Base-by-base conservation (phyloP, 192 early-diverging fungal genomes). In the Geranomyces michiganensis region DNA sequence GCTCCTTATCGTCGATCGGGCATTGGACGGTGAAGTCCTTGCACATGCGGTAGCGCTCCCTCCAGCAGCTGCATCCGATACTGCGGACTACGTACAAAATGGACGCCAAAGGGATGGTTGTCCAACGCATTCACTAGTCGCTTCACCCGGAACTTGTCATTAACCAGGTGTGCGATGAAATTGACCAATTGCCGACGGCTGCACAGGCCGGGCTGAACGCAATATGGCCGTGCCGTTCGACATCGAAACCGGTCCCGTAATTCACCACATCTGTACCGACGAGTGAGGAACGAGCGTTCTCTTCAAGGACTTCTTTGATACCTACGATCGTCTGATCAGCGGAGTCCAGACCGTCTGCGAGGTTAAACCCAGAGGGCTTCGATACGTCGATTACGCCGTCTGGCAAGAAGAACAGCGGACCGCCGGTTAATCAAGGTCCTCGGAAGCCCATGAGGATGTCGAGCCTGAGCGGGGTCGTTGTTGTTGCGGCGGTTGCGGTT, bases 341-440 rank as follows among this genome's bases (percentile, higher is more conserved):
- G 51, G 51, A 55, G 51, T 9, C 26, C 21, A 55, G 6, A 55
- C 51, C 26, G 51, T 55, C 15, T 15, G 51, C 51, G 51, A 27
- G 4, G 26, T 55, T 14, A n/a, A 55, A 14, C 51, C 51, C 26
- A 41, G 36, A 41, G 51, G 26, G 27, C 47, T 67, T 21, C n/a
- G 22, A 22, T 67, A 67, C 66, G 66, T 67, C 47, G 66, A 67
- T 53, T 67, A 31, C 47, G 32, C 66, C 14, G 19, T 67, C 5
- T 32, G 49, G 49, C 66, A 67, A 13, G 51, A 55, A 14, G 51
- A 55, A 55, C 51, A 55, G 51, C 51, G 51, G 6, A 27, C 51
- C 8, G 26, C 51, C 51, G 51, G 51, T 24, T 7, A n/a, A 55
- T 55, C 26, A 55, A 55, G 51, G 6, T 55, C 36, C 3, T 41